A percentile compares a stretch with the other conserved stretches of the same genome.
Conservation (phyloP, 768 basidiomycete species). For the Asterophora lycoperdoides region DNA sequence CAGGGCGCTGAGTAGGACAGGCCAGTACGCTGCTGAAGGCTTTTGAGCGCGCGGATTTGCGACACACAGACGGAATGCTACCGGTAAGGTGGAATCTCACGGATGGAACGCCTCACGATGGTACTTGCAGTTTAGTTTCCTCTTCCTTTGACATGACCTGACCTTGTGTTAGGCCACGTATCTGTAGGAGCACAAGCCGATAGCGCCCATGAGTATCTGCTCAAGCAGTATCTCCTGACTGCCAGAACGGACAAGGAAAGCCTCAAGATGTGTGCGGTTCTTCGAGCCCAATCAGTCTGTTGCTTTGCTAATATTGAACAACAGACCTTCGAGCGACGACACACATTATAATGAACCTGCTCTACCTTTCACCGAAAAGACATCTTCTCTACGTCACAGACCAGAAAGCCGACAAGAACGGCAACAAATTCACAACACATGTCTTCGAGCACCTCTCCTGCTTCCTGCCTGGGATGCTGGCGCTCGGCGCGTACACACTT, state of each 20-base stretch:
- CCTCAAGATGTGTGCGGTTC: constrained; percentile 60
- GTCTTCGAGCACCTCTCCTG: constrained; percentile 72
- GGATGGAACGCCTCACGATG: constrained; percentile 38
- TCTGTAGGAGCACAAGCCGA: constrained; percentile 68
- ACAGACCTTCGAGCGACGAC: constrained; percentile 60
- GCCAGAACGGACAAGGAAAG: constrained; percentile 55
- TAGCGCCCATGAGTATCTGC: constrained; percentile 73
- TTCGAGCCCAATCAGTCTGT: neutral
- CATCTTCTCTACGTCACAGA: constrained; percentile 69
- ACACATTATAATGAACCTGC: constrained; percentile 56
- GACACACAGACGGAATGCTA: constrained; percentile 55
- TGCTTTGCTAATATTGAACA: neutral
- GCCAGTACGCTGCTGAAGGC: constrained; percentile 44
- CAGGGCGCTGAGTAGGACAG: constrained; percentile 24
- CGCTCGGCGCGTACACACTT: constrained; percentile 63
- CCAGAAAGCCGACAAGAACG: constrained; percentile 24
- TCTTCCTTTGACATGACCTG: neutral
- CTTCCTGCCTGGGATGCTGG: constrained; percentile 72
- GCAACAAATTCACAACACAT: constrained; percentile 37
- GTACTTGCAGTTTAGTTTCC: constrained; percentile 31
- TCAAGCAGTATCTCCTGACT: constrained; percentile 70
- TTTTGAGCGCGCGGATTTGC: constrained; percentile 45
- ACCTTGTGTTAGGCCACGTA: constrained; percentile 31
- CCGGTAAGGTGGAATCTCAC: constrained; percentile 54
- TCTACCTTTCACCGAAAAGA: constrained; percentile 65